These are phyloP conservation scores for Verruconis gallopava DNA, from an alignment of 2,329 filamentous ascomycete species.

Conservation along the genomic window DNA sequence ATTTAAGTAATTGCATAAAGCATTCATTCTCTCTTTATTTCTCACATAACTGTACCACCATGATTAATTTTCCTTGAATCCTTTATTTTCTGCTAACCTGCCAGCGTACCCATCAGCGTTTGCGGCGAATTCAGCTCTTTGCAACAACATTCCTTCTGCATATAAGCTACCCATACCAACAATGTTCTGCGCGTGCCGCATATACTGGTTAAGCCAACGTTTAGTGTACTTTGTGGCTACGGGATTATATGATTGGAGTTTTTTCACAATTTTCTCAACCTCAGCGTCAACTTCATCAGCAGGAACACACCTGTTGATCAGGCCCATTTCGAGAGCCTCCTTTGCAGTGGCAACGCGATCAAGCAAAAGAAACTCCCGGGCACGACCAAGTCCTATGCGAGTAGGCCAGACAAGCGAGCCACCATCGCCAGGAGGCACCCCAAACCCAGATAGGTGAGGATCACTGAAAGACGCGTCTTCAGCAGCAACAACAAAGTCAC, in stretches of 20 bases:
- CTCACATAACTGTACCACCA: too few relatives aligned
- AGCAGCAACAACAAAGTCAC: slow-evolving; percentile 1
- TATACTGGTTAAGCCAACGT: slow-evolving; percentile 2
- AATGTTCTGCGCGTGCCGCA: slow-evolving; percentile 3
- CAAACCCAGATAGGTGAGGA: slow-evolving; percentile 1
- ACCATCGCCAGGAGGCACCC: slow-evolving; percentile 1
- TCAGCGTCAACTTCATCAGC: slow-evolving; percentile 6
- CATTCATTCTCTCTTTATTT: too few relatives aligned
- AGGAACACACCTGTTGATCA: slow-evolving; percentile 1
- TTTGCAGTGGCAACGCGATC: slow-evolving; percentile 2
- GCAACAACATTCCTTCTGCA: background rate
- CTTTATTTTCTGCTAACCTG: background rate
- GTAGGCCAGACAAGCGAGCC: slow-evolving; percentile 1
- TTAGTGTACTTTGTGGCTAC: slow-evolving; percentile 2
- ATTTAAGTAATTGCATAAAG: too few relatives aligned
- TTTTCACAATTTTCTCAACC: slow-evolving; percentile 1
- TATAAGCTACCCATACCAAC: slow-evolving; percentile 1
- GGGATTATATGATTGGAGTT: slow-evolving; percentile 1
- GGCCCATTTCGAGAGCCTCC: slow-evolving; percentile 2
- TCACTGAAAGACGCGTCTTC: slow-evolving; percentile 1
- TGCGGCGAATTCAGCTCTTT: background rate
- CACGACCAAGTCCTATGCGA: background rate
- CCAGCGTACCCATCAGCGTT: slow-evolving; percentile 2
- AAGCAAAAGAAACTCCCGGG: background rate
- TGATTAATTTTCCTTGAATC: background rate